phyloP scores from a whole-genome alignment of 1,139 yeast species.

The Protomyces gravidus region DNA sequence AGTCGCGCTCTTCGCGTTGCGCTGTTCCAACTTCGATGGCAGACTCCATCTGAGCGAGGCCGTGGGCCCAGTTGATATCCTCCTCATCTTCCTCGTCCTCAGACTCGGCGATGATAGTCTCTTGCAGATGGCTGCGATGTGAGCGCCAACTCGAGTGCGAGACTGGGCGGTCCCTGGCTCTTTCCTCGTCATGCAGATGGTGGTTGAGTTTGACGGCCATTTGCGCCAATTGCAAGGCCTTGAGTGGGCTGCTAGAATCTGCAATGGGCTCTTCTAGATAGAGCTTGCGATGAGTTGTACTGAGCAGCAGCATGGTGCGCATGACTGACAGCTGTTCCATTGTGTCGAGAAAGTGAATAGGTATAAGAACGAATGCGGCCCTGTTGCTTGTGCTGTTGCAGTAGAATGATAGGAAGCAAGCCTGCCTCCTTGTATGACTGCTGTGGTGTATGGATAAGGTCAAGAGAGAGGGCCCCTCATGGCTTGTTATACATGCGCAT shows the following conservation, averaged over 20 bases:
- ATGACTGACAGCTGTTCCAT: constrained; percentile 3
- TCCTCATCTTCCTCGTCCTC: background rate
- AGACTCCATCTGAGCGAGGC: background rate
- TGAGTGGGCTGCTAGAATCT: constrained; percentile 24
- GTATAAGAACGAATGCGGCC: background rate
- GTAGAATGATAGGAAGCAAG: no score
- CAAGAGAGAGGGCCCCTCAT: no score
- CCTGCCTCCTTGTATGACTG: no score
- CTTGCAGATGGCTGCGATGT: background rate
- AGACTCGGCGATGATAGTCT: background rate
- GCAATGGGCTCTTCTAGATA: constrained; percentile 10
- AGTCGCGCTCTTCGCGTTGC: background rate
- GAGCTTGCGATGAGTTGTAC: constrained; percentile 15
- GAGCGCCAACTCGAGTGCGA: background rate
- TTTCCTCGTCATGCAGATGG: constrained; percentile 11
- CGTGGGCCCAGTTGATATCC: background rate
- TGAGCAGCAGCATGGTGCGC: constrained; percentile 16
- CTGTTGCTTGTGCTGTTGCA: background rate
- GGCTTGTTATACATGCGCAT: no score
- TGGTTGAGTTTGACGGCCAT: constrained; percentile 16
- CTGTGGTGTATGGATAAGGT: no score
- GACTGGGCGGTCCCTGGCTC: background rate
- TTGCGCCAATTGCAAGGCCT: constrained; percentile 5
- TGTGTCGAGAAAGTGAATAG: background rate
- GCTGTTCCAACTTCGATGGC: background rate